These are phyloP conservation scores for Zancudomyces culisetae DNA, from an alignment of 371 early-diverging fungal species.

Conservation along the genomic window DNA sequence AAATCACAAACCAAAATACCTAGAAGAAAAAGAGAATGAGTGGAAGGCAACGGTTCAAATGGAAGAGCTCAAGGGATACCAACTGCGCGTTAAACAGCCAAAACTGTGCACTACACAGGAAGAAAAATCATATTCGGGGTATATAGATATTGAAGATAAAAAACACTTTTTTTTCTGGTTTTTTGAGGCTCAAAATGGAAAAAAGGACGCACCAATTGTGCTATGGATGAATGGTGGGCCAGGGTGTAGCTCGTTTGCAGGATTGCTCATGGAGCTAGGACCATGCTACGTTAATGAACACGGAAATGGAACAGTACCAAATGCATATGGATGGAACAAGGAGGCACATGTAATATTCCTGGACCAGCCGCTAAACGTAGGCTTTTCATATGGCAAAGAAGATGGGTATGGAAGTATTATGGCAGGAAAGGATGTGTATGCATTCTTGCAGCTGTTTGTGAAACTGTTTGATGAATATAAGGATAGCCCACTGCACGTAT, in stretches of 20 bases:
- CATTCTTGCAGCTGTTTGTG: constrained; percentile 50
- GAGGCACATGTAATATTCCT: constrained; percentile 55
- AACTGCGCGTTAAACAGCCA: constrained; percentile 51
- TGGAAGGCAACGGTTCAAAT: constrained; percentile 5
- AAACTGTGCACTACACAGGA: constrained; percentile 51
- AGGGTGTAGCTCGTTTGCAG: constrained; percentile 56
- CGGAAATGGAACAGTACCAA: constrained; percentile 31
- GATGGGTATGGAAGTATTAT: constrained; percentile 28
- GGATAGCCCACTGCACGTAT: constrained; percentile 31
- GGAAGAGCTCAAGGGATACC: constrained; percentile 43
- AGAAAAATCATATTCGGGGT: constrained; percentile 50
- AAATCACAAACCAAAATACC: neutral
- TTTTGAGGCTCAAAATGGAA: constrained; percentile 50
- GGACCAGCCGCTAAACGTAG: constrained; percentile 62
- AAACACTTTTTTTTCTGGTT: constrained; percentile 57
- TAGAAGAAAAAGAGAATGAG: neutral
- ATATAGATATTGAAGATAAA: constrained; percentile 44
- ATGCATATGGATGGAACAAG: constrained; percentile 48
- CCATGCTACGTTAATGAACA: constrained; percentile 46
- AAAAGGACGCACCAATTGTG: constrained; percentile 41
- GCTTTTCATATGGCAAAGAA: constrained; percentile 48
- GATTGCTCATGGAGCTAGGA: constrained; percentile 53
- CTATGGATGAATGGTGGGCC: constrained; percentile 67
- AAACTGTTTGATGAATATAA: constrained; percentile 40
- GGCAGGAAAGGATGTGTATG: constrained; percentile 27